Evolutionary conservation across 345 rosid genomes (phyloP).

Genomic region (Lepidium didymum): DNA sequence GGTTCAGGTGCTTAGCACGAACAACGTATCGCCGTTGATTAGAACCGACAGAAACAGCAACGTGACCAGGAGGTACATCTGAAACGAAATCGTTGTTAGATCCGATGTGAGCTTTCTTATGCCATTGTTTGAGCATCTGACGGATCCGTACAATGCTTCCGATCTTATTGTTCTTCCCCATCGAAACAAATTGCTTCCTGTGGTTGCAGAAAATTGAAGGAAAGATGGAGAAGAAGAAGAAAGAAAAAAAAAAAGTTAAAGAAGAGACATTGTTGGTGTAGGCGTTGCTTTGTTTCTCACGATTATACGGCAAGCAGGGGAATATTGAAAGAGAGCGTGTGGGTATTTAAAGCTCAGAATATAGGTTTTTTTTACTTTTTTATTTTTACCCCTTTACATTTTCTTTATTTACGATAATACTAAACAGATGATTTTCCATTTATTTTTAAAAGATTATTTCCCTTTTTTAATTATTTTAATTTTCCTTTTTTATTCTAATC

Average conservation of each 20-base stretch:
- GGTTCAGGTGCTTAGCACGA: slow-evolving; percentile 72
- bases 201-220: slow-evolving; percentile 11
- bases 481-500: neutral
- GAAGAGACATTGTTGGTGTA: slow-evolving; percentile 1
- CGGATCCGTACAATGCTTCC: slow-evolving; percentile 67
- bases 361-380: neutral
- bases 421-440: neutral
- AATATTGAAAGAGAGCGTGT: neutral
- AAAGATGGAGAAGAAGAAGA: neutral
- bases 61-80: slow-evolving; percentile 80
- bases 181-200: slow-evolving; percentile 9
- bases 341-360: neutral
- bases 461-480: neutral
- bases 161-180: slow-evolving; percentile 51
- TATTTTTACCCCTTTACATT: neutral
- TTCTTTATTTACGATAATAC: neutral
- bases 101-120: slow-evolving; percentile 46
- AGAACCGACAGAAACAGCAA: slow-evolving; percentile 67
- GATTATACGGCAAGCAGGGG: slow-evolving; percentile 21
- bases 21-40: slow-evolving; percentile 53
- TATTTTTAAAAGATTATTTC: too few species aligned
- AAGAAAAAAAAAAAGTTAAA: neutral
- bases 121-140: slow-evolving; percentile 77
- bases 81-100: slow-evolving; percentile 21
- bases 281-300: slow-evolving; percentile 13